These are phyloP conservation scores for Fraxinus nigra DNA, from an alignment of 305 asterid genomes.

Conservation along the genomic window DNA sequence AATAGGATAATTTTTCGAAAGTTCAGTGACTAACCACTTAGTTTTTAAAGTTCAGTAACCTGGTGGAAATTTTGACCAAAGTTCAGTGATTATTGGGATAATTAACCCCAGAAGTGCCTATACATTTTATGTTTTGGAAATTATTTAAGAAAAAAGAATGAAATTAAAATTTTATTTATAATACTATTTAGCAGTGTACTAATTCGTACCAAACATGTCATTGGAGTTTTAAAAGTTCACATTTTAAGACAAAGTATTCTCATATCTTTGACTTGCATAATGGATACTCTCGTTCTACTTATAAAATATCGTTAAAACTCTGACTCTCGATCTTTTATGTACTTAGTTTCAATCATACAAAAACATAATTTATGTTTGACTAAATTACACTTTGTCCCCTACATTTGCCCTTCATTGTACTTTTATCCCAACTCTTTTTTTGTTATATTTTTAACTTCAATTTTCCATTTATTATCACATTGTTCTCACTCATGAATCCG, in stretches of 20 bases:
- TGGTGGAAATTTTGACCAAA: no score
- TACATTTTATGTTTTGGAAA: not conserved
- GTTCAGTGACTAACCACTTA: no score
- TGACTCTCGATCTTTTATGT: not conserved
- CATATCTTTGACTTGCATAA: not conserved
- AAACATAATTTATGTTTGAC: not conserved
- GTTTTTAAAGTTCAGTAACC: no score
- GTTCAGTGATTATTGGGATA: no score
- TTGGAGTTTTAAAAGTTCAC: no score
- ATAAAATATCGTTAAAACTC: not conserved
- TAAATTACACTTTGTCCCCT: not conserved
- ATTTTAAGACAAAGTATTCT: no score
- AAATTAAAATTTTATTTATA: no score
- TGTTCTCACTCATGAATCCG: not conserved
- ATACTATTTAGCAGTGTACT: no score
- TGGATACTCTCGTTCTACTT: not conserved
- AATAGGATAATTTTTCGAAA: no score
- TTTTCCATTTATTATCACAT: not conserved
- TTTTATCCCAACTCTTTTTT: not conserved
- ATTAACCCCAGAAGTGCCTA: no score
- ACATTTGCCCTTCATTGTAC: not conserved
- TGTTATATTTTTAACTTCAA: not conserved
- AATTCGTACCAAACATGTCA: no score
- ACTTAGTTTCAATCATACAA: not conserved
- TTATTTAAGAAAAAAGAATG: not conserved